Conservation (phyloP, 202 grass and related monocot species). For the Panicum hallii region DNA sequence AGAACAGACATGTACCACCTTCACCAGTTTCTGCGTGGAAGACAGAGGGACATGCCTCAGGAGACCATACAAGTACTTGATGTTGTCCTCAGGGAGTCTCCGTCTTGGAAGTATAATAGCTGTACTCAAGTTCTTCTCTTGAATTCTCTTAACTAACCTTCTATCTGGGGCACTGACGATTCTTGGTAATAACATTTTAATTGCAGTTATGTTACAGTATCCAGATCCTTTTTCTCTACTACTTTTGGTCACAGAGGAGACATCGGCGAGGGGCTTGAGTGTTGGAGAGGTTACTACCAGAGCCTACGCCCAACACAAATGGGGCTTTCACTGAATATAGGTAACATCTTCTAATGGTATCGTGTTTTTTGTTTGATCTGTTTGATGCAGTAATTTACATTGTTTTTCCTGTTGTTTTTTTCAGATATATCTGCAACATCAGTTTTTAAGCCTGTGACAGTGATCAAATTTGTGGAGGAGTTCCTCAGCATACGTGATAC, state of each 20-base stretch:
- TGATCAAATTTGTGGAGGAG: slow-evolving; percentile 62
- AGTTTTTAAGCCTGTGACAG: slow-evolving; percentile 68
- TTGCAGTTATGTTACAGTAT: slow-evolving; percentile 67
- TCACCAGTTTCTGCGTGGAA: slow-evolving; percentile 60
- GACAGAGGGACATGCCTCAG: slow-evolving; percentile 73
- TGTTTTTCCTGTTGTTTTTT: slow-evolving; percentile 6
- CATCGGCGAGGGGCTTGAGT: slow-evolving; percentile 78
- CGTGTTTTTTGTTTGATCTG: background rate
- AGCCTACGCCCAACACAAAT: slow-evolving; percentile 87
- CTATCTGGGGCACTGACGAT: background rate
- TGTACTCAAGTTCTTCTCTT: background rate
- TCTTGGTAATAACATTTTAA: background rate
- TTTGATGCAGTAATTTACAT: background rate
- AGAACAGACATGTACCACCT: slow-evolving; percentile 71
- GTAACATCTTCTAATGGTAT: slow-evolving; percentile 27
- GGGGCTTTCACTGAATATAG: slow-evolving; percentile 77
- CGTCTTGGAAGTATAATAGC: slow-evolving; percentile 54
- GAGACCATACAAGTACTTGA: slow-evolving; percentile 84
- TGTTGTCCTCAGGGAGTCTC: slow-evolving; percentile 82
- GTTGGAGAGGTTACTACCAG: slow-evolving; percentile 93
- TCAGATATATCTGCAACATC: slow-evolving; percentile 81
- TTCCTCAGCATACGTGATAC: slow-evolving; percentile 58
- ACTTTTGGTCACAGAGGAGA: slow-evolving; percentile 46
- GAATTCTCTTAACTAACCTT: background rate
- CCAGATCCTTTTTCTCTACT: slow-evolving; percentile 77